A percentile compares a stretch with the other conserved stretches of the same genome.
phyloP scores from a whole-genome alignment of 208 protist genomes.

The Trypanosoma brucei region DNA sequence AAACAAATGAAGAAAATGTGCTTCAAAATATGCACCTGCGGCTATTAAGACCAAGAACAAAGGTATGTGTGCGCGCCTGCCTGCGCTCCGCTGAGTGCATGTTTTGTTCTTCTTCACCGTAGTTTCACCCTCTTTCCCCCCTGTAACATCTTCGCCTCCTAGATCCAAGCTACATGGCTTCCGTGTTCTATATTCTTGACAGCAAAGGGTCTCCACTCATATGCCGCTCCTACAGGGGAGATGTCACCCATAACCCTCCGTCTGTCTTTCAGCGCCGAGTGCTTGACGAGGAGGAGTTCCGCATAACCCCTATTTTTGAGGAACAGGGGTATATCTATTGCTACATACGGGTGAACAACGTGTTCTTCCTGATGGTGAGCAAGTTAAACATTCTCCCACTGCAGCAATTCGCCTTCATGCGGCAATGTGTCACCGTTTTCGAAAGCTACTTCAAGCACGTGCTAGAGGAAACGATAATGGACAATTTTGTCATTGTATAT shows the following conservation, averaged over 20 bases:
- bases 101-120: background rate
- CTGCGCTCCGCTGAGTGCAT: too few relatives aligned
- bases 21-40: too few relatives aligned
- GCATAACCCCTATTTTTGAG: constrained; percentile 91
- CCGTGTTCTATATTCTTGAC: constrained; percentile 92
- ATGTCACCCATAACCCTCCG: constrained; percentile 87
- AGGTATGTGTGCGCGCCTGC: too few relatives aligned
- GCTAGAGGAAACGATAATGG: constrained; percentile 93
- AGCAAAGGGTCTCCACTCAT: constrained; percentile 93
- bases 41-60: too few relatives aligned
- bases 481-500: constrained; percentile 98
- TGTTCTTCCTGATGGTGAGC: constrained; percentile 94
- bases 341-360: constrained; percentile 94
- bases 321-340: constrained; percentile 91
- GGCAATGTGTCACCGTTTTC: constrained; percentile 88
- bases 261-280: constrained; percentile 84
- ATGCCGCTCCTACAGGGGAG: constrained; percentile 94
- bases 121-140: background rate
- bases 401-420: constrained; percentile 94
- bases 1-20: too few relatives aligned
- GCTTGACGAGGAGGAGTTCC: constrained; percentile 91
- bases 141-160: constrained; percentile 6
- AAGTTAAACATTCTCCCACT: constrained; percentile 93
- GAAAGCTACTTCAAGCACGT: constrained; percentile 94
- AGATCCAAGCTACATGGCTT: constrained; percentile 63